Evolutionary conservation across 192 early-diverging fungal species (phyloP).

Genomic region (Ambispora gerdemannii): DNA sequence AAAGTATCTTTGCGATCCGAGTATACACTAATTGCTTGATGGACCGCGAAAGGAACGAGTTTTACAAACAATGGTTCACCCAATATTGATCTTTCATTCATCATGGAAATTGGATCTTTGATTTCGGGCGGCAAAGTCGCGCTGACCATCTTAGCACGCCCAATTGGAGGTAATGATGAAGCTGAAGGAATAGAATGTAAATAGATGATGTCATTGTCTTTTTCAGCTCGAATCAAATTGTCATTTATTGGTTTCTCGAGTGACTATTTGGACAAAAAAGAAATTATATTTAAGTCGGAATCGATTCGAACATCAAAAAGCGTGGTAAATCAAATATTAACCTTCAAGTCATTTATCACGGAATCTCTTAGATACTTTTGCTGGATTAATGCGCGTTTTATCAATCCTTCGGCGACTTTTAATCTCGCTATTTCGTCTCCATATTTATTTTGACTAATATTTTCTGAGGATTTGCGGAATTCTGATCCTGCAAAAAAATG

Average conservation of each 20-base stretch:
- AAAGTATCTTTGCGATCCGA: conserved; percentile 77
- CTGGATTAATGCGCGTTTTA: conserved; percentile 44
- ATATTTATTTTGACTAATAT: conserved; percentile 67
- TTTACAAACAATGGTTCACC: conserved; percentile 77
- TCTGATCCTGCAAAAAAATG: conserved; percentile 79
- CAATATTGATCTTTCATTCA: conserved; percentile 51
- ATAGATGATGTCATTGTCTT: conserved; percentile 93
- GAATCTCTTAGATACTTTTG: conserved; percentile 39
- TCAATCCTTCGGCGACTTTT: conserved; percentile 47
- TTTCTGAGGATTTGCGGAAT: conserved; percentile 72
- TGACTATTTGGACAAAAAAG: conserved; percentile 25
- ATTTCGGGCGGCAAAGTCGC: conserved; percentile 53
- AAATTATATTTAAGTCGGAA: conserved; percentile 5
- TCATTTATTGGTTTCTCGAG: conserved; percentile 47
- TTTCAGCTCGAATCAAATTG: conserved; percentile 63
- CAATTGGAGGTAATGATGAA: conserved; percentile 57
- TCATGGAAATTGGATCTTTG: conserved; percentile 62
- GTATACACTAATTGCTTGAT: conserved; percentile 86
- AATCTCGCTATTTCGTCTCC: conserved; percentile 86
- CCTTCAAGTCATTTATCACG: conserved; percentile 40
- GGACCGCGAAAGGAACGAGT: conserved; percentile 87
- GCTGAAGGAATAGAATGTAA: conserved; percentile 69
- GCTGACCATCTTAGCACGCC: conserved; percentile 70
- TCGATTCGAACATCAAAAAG: not conserved
- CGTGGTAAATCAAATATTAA: not conserved